Conservation (phyloP, 306 rosid genomes). For the Herpetospermum pedunculosum region DNA sequence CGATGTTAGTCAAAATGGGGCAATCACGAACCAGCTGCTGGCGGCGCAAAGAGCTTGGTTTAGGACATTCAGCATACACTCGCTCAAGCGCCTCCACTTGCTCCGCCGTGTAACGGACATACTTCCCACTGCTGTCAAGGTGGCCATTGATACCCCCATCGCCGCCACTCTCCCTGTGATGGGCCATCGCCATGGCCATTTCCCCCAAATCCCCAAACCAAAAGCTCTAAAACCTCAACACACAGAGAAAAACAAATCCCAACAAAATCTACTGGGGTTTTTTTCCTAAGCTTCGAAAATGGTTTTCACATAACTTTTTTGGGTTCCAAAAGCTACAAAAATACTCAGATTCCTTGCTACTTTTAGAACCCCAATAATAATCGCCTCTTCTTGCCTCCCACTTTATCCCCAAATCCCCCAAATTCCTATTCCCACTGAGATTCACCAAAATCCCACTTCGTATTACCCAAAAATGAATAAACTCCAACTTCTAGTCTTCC, state of each 20-base stretch:
- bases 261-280: not conserved
- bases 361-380: not conserved
- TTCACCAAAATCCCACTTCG: not conserved
- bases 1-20: slow-evolving; percentile 80
- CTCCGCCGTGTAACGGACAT: slow-evolving; percentile 85
- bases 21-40: slow-evolving; percentile 90
- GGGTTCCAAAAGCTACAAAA: not conserved
- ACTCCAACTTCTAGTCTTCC: not conserved
- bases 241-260: not conserved
- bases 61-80: slow-evolving; percentile 88
- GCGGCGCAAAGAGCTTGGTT: slow-evolving; percentile 90
- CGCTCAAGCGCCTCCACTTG: slow-evolving; percentile 92
- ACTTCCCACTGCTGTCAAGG: slow-evolving; percentile 65
- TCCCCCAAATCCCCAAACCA: not conserved
- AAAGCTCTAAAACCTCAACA: not conserved
- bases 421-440: not conserved
- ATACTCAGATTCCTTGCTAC: not conserved
- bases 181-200: slow-evolving; percentile 74
- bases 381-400: not conserved
- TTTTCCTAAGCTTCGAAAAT: slow-evolving; percentile 1
- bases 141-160: slow-evolving; percentile 65
- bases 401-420: not conserved
- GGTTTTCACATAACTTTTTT: not conserved
- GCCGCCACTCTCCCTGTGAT: slow-evolving; percentile 75
- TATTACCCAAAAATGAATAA: not conserved